Evolutionary conservation across 768 basidiomycete genomes (phyloP).

Genomic region (Sporobolomyces pararoseus): DNA sequence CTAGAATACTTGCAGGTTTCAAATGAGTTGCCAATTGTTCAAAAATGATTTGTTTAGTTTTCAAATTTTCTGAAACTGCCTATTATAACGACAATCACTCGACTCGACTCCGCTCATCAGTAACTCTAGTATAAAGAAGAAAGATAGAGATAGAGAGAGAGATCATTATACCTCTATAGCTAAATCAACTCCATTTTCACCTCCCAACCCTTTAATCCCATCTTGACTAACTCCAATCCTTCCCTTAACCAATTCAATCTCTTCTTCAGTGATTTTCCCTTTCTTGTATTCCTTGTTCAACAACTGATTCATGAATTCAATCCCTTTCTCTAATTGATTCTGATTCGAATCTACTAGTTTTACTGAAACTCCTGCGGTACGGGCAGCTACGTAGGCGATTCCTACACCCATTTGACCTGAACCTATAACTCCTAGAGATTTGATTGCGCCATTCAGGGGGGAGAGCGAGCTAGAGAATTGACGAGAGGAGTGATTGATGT

Average conservation of each 20-base stretch:
- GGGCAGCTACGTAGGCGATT: slow-evolving; percentile 69
- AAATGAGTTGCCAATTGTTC: slow-evolving; percentile 63
- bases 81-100: slow-evolving; percentile 49
- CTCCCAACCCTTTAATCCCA: slow-evolving; percentile 49
- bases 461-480: no score
- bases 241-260: slow-evolving; percentile 69
- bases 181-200: slow-evolving; percentile 78
- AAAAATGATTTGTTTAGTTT: slow-evolving; percentile 76
- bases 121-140: no score
- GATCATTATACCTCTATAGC: slow-evolving; percentile 72
- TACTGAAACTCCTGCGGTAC: slow-evolving; percentile 80
- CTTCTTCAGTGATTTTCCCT: slow-evolving; percentile 62
- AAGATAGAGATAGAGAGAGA: background rate
- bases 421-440: slow-evolving; percentile 65
- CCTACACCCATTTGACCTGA: slow-evolving; percentile 65
- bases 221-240: slow-evolving; percentile 61
- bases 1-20: slow-evolving; percentile 71
- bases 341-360: slow-evolving; percentile 75
- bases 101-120: background rate
- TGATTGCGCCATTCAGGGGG: slow-evolving; percentile 51
- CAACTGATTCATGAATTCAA: slow-evolving; percentile 67
- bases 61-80: slow-evolving; percentile 81
- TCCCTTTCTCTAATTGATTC: slow-evolving; percentile 68
- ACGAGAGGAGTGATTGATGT: background rate
- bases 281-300: slow-evolving; percentile 86